Base-by-base conservation (phyloP, 139 green algal genomes). In the Chlamydomonas eustigma region DNA sequence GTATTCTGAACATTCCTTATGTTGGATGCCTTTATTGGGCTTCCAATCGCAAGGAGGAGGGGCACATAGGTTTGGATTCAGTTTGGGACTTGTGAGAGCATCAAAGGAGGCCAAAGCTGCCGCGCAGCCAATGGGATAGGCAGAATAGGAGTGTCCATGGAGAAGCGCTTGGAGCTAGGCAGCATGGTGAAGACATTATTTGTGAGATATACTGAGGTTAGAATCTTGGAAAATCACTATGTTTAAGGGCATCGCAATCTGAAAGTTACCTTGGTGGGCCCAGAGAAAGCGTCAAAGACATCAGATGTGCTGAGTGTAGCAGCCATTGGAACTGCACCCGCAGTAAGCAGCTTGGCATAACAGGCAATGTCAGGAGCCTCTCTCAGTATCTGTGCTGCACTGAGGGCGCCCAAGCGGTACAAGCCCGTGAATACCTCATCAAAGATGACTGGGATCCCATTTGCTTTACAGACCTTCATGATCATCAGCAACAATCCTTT, bases 141-240 rank as follows among this genome's bases (percentile, higher is more conserved):
- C 95, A 0, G 93, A 96, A 90, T 98, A 99, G 6, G 93, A 98
- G 85, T 99, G 95, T n/a, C 95, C 95, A 81, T 99, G 95, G 52
- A 99, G 84, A 69, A 99, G 84, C 1, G 94, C 93, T n/a, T 95
- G 32, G 5, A 76, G 6, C 25, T 35, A 24, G 50, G 50, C 18
- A 24, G 50, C 22, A 63, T 18, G 50, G 50, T 30, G 50, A 24
- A 30, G 18, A 63, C 22, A 63, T 63, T 63, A 28, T 25, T 25
- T 71, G 34, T 28, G 24, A 33, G 25, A 35, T 50, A 35, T 50
- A 73, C 22, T 22, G 4, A n/a, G 22, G 8, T 33, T 18, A 33
- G 66, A 22, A 35, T 25, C 6, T 4, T 30, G 31, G 30, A 50
- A 6, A 8, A 31, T 18, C 66, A 5, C 50, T 63, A 24, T 24